Evolutionary conservation across 768 basidiomycete species (phyloP).

Genomic region (Paxillus involutus): DNA sequence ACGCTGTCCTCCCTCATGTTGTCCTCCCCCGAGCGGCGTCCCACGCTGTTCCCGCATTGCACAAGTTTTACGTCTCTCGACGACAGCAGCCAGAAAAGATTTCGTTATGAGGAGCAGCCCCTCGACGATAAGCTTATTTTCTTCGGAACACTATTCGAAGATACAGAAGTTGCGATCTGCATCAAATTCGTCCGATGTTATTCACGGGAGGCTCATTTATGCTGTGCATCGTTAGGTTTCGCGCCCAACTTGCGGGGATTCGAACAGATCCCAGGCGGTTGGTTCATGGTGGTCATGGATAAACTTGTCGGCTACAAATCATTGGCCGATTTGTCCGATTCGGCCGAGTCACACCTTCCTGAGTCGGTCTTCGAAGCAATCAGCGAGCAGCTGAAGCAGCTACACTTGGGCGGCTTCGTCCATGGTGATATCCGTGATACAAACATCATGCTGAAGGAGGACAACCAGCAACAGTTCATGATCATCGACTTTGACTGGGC

Average conservation of each 20-base stretch:
- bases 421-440: constrained; percentile 24
- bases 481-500: constrained; percentile 33
- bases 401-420: not conserved
- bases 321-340: not conserved
- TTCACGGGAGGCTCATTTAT: constrained; percentile 26
- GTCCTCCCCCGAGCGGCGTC: too few relatives aligned
- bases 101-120: constrained; percentile 14
- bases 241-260: constrained; percentile 29
- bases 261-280: constrained; percentile 27
- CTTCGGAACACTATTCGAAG: constrained; percentile 3
- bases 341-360: not conserved
- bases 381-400: not conserved
- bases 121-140: constrained; percentile 6
- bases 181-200: constrained; percentile 30
- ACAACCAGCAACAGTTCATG: constrained; percentile 1
- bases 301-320: constrained; percentile 6
- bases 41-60: constrained; percentile 2
- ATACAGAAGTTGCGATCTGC: constrained; percentile 15
- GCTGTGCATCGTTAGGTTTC: constrained; percentile 15
- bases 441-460: constrained; percentile 20
- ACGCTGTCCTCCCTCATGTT: too few relatives aligned
- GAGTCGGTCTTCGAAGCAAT: not conserved
- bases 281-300: constrained; percentile 37
- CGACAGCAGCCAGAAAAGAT: constrained; percentile 1
- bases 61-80: constrained; percentile 11